Evolutionary conservation across 1,284 basidiomycete species (phyloP), one percentile per base, ranked within the genome.

Genomic region (Lignosus rhinocerotis): DNA sequence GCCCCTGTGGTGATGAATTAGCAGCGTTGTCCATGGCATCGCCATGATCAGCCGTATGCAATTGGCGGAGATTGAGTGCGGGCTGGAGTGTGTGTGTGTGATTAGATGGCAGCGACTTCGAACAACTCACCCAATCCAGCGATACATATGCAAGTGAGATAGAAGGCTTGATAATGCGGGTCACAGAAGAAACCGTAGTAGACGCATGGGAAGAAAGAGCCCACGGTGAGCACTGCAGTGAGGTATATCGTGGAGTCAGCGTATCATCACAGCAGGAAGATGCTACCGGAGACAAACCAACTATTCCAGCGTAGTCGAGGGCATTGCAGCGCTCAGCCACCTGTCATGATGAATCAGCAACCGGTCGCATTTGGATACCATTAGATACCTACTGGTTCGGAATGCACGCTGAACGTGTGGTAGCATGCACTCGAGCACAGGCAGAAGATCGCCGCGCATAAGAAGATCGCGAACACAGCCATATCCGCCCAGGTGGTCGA

Each of bases 341-440:
- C 74, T 75, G 47, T 36, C 1, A 48, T 51, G 21, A 59, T 67
- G 55, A 48, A 53, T 51, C 12, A 43, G 17, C 55, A 43, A 48
- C n/a, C 30, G 6, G 25, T 14, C n/a, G 14, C 7, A 2, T 21
- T 33, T 31, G 45, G 7, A 38, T 46, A n/a, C 12, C 11, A 39
- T 39, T 39, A 21, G 16, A 25, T 41, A 63, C 75, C 55, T 63
- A 93, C 87, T 69, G 78, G 71, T 69, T 82, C 69, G 6, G 90
- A 93, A 73, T 94, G 93, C 65, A 88, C 93, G 25, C 79, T 80
- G 34, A 86, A 81, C 2, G 86, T 87, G 72, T 97, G 94, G 70
- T 86, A 96, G 58, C 86, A 79, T 9, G 91, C 85, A 64, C 90
- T 93, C 45, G 87, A 82, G 25, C 80, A 77, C 49, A 96, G 78